Evolutionary conservation across 177 flowering plant genomes (phyloP).

Genomic region (Tripterygium wilfordii): DNA sequence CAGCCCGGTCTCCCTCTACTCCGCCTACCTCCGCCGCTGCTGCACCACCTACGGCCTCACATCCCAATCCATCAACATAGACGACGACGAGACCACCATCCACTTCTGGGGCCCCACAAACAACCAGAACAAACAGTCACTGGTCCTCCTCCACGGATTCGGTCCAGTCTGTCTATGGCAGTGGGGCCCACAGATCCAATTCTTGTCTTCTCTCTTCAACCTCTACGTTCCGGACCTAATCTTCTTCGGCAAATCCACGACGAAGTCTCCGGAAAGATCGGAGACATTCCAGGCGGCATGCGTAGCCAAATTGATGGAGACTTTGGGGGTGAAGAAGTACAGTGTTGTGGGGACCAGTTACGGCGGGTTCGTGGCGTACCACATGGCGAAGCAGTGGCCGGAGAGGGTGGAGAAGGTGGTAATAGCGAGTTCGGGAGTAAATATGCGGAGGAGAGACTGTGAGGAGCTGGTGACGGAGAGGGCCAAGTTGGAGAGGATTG

Average conservation of each 20-base stretch:
- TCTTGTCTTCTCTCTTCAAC: conserved; percentile 21
- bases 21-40: conserved; percentile 43
- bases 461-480: conserved; percentile 35
- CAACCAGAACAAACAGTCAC: conserved; percentile 27
- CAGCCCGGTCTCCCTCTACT: conserved; percentile 44
- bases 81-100: conserved; percentile 53
- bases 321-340: conserved; percentile 39
- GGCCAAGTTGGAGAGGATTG: conserved; percentile 31
- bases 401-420: conserved; percentile 72
- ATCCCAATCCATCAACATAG: conserved; percentile 32
- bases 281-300: conserved; percentile 70
- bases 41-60: conserved; percentile 50
- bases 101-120: conserved; percentile 55
- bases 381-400: conserved; percentile 54
- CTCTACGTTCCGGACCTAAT: conserved; percentile 73
- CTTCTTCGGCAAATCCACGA: conserved; percentile 67
- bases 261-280: conserved; percentile 42
- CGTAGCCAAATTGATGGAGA: conserved; percentile 46
- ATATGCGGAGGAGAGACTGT: conserved; percentile 36
- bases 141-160: conserved; percentile 75
- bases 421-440: conserved; percentile 79
- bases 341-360: conserved; percentile 75
- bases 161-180: conserved; percentile 69
- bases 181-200: conserved; percentile 54
- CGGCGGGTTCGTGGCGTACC: conserved; percentile 78